Conservation (phyloP, 1,284 basidiomycete genomes). For the Ceratorhiza oryzae-sativae region DNA sequence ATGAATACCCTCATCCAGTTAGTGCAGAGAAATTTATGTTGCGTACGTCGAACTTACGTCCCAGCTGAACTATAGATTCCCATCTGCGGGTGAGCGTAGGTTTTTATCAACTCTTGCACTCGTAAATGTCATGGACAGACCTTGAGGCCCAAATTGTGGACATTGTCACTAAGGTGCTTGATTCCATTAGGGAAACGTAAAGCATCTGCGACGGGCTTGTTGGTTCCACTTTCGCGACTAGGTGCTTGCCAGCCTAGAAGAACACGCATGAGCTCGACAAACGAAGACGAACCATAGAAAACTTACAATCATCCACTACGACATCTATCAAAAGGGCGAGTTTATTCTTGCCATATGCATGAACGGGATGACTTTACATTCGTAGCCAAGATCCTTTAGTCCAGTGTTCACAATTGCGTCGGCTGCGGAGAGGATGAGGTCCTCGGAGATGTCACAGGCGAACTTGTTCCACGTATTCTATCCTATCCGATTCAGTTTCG, state of each 20-base stretch:
- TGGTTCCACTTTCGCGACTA: conserved; percentile 44
- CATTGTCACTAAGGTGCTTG: conserved; percentile 52
- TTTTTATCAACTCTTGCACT: neutral
- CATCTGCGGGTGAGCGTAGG: conserved; percentile 45
- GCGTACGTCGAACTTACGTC: conserved; percentile 50
- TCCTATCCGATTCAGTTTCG: neutral
- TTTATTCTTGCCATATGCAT: neutral
- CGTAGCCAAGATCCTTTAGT: conserved; percentile 46
- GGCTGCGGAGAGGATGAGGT: conserved; percentile 46
- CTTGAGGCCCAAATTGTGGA: conserved; percentile 57
- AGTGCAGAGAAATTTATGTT: no score
- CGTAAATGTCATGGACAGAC: conserved; percentile 43
- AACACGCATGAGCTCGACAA: neutral
- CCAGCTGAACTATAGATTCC: conserved; percentile 61
- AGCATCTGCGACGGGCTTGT: conserved; percentile 50
- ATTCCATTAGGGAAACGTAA: conserved; percentile 58
- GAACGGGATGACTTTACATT: conserved; percentile 39
- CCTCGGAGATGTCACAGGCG: conserved; percentile 49
- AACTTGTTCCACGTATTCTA: conserved; percentile 48
- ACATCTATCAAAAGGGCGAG: conserved; percentile 43
- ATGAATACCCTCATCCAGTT: no score
- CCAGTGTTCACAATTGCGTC: conserved; percentile 44
- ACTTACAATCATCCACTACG: conserved; percentile 48
- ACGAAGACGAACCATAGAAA: neutral
- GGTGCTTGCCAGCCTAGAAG: conserved; percentile 51